Evolutionary conservation across 805 yeast species (phyloP).

Genomic region (Geotrichum ghanense): DNA sequence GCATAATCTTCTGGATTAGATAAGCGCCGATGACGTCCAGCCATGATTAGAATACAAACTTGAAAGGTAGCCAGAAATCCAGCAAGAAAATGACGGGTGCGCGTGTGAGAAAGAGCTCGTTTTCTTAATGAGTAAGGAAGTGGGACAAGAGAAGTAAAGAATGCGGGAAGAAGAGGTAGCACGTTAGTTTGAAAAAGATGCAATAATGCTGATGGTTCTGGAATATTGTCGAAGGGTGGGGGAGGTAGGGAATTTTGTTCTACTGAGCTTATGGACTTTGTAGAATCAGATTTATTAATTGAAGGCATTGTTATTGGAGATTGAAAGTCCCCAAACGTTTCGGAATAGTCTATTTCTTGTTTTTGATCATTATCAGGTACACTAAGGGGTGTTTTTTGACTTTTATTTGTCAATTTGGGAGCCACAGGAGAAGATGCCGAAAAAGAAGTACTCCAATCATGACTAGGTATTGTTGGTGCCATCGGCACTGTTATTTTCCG

Average conservation of each 20-base stretch:
- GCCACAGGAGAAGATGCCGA: too few relatives aligned
- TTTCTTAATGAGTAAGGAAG: slow-evolving; percentile 13
- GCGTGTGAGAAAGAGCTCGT: slow-evolving; percentile 14
- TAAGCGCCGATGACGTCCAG: slow-evolving; percentile 15
- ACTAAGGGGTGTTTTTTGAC: too few relatives aligned
- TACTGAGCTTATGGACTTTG: too few relatives aligned
- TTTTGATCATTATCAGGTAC: too few relatives aligned
- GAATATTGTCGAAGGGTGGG: slow-evolving; percentile 13
- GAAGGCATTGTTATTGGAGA: too few relatives aligned
- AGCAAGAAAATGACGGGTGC: slow-evolving; percentile 13
- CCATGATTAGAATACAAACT: slow-evolving; percentile 16
- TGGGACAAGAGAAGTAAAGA: slow-evolving; percentile 12
- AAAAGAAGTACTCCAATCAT: too few relatives aligned
- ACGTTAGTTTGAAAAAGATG: slow-evolving; percentile 14
- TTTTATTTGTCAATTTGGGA: too few relatives aligned
- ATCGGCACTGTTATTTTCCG: too few relatives aligned
- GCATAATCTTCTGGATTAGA: slow-evolving; percentile 3
- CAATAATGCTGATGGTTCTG: slow-evolving; percentile 21
- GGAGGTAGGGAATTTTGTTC: too few relatives aligned
- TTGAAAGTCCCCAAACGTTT: too few relatives aligned
- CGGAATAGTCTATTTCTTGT: too few relatives aligned
- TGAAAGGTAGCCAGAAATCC: slow-evolving; percentile 14
- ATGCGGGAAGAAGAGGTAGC: slow-evolving; percentile 9
- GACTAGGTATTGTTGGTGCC: too few relatives aligned
- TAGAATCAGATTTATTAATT: not conserved